Percentiles rank a stretch among this genome's conserved stretches.
phyloP scores from a whole-genome alignment of 179 eudicot species.

The Silene coronaria region DNA sequence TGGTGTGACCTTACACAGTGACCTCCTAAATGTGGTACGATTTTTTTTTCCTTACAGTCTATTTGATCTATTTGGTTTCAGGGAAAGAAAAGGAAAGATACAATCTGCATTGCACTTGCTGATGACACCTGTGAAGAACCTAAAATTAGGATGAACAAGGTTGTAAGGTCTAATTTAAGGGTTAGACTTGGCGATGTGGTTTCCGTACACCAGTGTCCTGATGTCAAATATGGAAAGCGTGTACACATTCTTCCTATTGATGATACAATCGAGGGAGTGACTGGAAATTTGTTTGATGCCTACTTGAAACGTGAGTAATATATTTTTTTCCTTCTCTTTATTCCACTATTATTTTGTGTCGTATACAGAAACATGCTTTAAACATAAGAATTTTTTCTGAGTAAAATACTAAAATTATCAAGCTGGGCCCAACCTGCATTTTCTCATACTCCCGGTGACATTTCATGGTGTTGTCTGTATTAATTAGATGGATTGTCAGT shows the following conservation, averaged over 20 bases:
- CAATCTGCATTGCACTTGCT: constrained; percentile 84
- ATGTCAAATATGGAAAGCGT: constrained; percentile 81
- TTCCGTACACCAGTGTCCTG: constrained; percentile 80
- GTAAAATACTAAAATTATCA: background rate
- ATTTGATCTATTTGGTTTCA: constrained; percentile 14
- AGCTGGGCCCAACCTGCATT: background rate
- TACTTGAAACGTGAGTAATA: constrained; percentile 65
- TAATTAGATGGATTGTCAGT: no score
- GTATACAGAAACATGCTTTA: background rate
- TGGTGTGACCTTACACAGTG: background rate
- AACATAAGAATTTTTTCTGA: background rate
- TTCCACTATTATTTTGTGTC: background rate
- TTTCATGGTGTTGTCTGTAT: background rate
- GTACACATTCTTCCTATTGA: constrained; percentile 82
- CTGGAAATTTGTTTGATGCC: constrained; percentile 77
- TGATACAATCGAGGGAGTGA: constrained; percentile 77
- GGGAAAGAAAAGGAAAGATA: constrained; percentile 90
- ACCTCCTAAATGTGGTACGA: background rate
- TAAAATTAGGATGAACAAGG: constrained; percentile 81
- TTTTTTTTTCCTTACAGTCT: background rate
- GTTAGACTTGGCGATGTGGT: constrained; percentile 83
- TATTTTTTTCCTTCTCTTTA: constrained; percentile 20
- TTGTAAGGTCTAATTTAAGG: constrained; percentile 70
- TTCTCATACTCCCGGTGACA: background rate
- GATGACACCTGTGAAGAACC: constrained; percentile 81